phyloP scores from a whole-genome alignment of 768 basidiomycete species.

The Auriscalpium microsporum region DNA sequence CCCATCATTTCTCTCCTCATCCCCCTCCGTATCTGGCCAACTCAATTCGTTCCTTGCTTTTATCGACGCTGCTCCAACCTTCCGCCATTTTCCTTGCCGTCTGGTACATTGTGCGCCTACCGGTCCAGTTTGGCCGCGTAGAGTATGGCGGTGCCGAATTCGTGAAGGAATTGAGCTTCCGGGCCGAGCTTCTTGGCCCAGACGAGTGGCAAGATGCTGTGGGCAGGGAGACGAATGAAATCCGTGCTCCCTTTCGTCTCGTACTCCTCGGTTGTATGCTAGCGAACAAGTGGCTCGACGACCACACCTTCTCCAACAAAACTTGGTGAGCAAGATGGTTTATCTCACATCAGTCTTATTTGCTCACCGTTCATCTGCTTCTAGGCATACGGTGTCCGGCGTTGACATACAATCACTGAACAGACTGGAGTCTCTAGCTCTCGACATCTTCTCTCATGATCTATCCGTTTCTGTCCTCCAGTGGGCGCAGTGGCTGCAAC shows the following conservation, averaged over 20 bases:
- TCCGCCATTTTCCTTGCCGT: slow-evolving; percentile 71
- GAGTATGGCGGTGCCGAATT: slow-evolving; percentile 39
- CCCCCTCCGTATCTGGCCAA: slow-evolving; percentile 49
- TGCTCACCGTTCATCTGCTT: not conserved
- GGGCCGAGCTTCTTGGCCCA: slow-evolving; percentile 47
- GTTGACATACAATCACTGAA: slow-evolving; percentile 65
- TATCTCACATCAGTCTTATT: not conserved
- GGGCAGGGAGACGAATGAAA: slow-evolving; percentile 44
- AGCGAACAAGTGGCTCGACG: slow-evolving; percentile 83
- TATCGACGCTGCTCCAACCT: slow-evolving; percentile 75
- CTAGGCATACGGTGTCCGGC: slow-evolving; percentile 76
- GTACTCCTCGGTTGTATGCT: slow-evolving; percentile 78
- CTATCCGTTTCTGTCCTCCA: slow-evolving; percentile 53
- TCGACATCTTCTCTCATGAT: slow-evolving; percentile 65
- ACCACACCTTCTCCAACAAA: slow-evolving; percentile 85
- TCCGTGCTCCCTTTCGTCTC: slow-evolving; percentile 61
- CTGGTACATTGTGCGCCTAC: slow-evolving; percentile 77
- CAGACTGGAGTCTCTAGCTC: slow-evolving; percentile 57
- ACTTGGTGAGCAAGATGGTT: slow-evolving; percentile 52
- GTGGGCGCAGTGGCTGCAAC: slow-evolving; percentile 67
- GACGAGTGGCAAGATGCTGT: slow-evolving; percentile 30
- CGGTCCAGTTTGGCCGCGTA: slow-evolving; percentile 53
- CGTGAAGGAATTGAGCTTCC: slow-evolving; percentile 54
- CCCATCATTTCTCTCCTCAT: slow-evolving; percentile 32
- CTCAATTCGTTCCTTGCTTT: slow-evolving; percentile 62